Evolutionary conservation across 78 protist genomes (phyloP).

Genomic region (Dictyostelium intermedium): DNA sequence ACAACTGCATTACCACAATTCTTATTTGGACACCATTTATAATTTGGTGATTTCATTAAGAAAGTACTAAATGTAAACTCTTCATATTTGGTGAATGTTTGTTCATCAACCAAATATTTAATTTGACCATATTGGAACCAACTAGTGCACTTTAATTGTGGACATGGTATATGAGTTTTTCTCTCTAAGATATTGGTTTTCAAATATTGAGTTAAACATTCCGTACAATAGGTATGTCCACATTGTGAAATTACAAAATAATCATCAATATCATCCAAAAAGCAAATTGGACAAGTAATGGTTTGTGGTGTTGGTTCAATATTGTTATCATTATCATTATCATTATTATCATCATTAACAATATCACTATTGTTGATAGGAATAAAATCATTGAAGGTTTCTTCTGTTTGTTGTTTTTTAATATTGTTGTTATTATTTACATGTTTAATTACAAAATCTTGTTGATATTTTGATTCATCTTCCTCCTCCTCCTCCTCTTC

Average conservation of each 20-base stretch:
- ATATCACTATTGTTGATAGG: neutral
- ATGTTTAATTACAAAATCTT: constrained; percentile 5
- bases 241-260: constrained; percentile 20
- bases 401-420: neutral
- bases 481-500: neutral
- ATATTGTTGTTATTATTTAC: neutral
- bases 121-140: constrained; percentile 25
- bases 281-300: constrained; percentile 13
- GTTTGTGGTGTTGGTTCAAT: neutral
- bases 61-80: constrained; percentile 15
- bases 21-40: constrained; percentile 59
- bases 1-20: constrained; percentile 29
- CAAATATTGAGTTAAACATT: constrained; percentile 13
- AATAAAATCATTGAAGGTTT: neutral
- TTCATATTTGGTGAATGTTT: constrained; percentile 7
- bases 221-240: constrained; percentile 18
- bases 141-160: neutral
- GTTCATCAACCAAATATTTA: neutral
- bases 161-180: constrained; percentile 10
- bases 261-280: neutral
- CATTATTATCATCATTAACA: neutral
- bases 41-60: constrained; percentile 14
- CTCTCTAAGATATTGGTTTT: neutral
- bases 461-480: constrained; percentile 14
- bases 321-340: neutral